A percentile compares a stretch with the other conserved stretches of the same genome.
Evolutionary conservation across 1,139 yeast genomes (phyloP).

Genomic region (Geotrichum candidum): DNA sequence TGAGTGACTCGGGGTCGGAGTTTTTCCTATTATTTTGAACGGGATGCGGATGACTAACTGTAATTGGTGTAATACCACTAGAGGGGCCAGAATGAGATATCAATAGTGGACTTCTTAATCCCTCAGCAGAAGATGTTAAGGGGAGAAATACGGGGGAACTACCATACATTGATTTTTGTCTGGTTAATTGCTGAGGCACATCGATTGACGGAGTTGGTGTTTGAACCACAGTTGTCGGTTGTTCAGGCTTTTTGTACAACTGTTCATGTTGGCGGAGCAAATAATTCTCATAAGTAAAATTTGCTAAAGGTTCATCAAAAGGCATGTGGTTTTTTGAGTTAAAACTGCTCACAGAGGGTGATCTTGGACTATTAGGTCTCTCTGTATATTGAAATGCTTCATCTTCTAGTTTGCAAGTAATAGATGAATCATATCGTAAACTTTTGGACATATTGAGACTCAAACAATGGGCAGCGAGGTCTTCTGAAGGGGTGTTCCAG

Average conservation of each 20-base stretch:
- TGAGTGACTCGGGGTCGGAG: constrained; percentile 6
- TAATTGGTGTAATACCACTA: constrained; percentile 14
- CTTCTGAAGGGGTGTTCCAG: constrained; percentile 1
- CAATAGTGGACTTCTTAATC: constrained; percentile 13
- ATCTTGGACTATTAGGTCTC: background rate
- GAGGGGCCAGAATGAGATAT: constrained; percentile 19
- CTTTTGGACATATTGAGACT: background rate
- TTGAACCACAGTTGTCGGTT: background rate
- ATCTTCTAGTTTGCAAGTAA: background rate
- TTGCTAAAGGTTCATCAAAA: background rate
- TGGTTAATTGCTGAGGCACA: constrained; percentile 5
- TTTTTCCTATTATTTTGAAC: constrained; percentile 11
- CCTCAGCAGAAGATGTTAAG: background rate
- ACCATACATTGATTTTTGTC: background rate
- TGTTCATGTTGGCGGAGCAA: constrained; percentile 22
- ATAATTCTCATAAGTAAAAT: constrained; percentile 15
- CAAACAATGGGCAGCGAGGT: constrained; percentile 8
- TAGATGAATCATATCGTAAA: background rate
- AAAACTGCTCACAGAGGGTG: background rate
- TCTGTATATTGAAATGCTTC: background rate
- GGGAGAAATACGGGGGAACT: constrained; percentile 9
- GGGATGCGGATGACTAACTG: constrained; percentile 17
- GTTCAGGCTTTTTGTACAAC: constrained; percentile 17
- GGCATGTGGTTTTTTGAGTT: background rate
- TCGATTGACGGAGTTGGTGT: constrained; percentile 1